Percentiles rank a stretch among this genome's conserved stretches.
phyloP scores from a whole-genome alignment of 2,329 filamentous ascomycete species.

The Aspergillus brasiliensis region DNA sequence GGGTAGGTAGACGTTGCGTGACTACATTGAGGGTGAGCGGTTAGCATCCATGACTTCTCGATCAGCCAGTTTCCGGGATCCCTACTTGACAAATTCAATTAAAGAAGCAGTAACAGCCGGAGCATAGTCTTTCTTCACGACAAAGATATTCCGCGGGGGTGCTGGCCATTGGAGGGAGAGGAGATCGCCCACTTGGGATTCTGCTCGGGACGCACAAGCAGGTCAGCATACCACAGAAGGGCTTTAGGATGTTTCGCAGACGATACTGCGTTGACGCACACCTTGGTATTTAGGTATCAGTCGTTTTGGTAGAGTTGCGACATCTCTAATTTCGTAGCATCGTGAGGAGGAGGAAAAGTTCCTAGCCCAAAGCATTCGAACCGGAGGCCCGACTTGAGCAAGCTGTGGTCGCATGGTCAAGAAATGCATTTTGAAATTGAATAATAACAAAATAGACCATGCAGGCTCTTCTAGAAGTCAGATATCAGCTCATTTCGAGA shows the following conservation, averaged over 20 bases:
- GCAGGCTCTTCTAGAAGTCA: background rate
- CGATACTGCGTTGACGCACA: slow-evolving; percentile 37
- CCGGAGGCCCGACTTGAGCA: slow-evolving; percentile 13
- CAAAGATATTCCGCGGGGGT: slow-evolving; percentile 67
- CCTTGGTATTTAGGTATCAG: slow-evolving; percentile 67
- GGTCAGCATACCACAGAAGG: background rate
- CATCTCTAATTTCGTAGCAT: slow-evolving; percentile 47
- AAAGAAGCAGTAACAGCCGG: slow-evolving; percentile 58
- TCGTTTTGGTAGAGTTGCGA: slow-evolving; percentile 50
- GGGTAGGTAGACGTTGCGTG: slow-evolving; percentile 82
- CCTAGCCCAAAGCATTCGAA: slow-evolving; percentile 26
- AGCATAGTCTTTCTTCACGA: slow-evolving; percentile 67
- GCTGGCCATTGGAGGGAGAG: slow-evolving; percentile 68
- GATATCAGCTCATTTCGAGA: background rate
- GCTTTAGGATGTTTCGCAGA: background rate
- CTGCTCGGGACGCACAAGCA: slow-evolving; percentile 37
- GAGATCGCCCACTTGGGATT: slow-evolving; percentile 61
- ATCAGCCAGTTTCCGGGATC: background rate
- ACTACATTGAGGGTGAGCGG: slow-evolving; percentile 37
- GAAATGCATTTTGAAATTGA: slow-evolving; percentile 21
- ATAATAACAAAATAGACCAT: background rate
- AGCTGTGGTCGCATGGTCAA: slow-evolving; percentile 17
- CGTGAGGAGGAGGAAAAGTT: slow-evolving; percentile 46
- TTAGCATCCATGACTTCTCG: slow-evolving; percentile 4
- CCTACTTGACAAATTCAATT: slow-evolving; percentile 58